Evolutionary conservation across 2,329 filamentous ascomycete species (phyloP).

Genomic region (Claviceps monticola): DNA sequence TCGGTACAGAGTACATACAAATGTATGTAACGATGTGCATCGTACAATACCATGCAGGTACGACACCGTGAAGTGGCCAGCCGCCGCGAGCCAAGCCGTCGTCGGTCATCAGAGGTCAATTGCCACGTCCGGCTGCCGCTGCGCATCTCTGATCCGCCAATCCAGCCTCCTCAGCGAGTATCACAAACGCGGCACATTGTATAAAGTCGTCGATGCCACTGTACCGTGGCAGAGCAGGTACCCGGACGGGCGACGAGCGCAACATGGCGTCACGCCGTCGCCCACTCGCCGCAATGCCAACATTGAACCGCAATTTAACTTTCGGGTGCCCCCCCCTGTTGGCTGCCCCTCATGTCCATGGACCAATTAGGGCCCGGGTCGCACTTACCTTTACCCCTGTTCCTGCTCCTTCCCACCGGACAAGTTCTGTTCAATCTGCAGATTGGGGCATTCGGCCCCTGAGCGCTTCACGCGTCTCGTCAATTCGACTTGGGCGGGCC

Average conservation of each 20-base stretch:
- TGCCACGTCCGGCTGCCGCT: no score
- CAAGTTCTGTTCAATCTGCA: no score
- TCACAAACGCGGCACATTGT: no score
- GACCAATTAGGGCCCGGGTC: background rate
- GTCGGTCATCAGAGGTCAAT: no score
- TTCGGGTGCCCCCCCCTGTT: background rate
- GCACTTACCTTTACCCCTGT: background rate
- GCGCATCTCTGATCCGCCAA: no score
- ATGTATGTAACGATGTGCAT: no score
- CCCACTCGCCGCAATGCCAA: background rate
- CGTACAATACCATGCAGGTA: no score
- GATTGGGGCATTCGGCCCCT: background rate
- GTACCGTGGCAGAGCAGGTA: background rate
- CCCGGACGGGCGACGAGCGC: background rate
- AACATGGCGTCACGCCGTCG: background rate
- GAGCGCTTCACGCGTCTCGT: background rate
- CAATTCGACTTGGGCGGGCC: no score
- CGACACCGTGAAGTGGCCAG: no score
- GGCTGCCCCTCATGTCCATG: background rate
- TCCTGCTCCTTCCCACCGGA: background rate
- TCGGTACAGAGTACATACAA: no score
- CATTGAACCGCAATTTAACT: background rate
- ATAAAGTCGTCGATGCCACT: background rate
- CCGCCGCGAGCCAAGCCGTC: no score
- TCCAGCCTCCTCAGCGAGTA: no score